Percentiles rank a stretch among this genome's conserved stretches.
These are phyloP conservation scores for Lophium mytilinum DNA, from an alignment of 495 filamentous ascomycete genomes.

Conservation along the genomic window DNA sequence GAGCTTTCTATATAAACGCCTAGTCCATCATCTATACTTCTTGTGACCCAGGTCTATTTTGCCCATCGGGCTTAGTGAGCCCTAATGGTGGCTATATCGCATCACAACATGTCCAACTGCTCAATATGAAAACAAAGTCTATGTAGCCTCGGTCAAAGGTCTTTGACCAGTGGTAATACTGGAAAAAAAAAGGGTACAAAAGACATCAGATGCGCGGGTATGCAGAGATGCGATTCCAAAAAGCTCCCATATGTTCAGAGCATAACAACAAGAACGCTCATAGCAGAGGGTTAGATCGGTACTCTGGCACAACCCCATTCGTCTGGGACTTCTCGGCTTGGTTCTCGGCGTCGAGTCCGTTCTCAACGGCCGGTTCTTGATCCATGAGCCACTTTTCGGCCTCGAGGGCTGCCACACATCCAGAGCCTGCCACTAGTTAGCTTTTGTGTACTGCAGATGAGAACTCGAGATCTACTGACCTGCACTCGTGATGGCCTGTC, in stretches of 20 bases:
- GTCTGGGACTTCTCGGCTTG: conserved; percentile 39
- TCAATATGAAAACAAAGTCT: neutral
- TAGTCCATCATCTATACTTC: no score
- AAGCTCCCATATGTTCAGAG: neutral
- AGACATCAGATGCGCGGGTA: no score
- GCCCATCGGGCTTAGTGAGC: no score
- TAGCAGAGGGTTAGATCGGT: conserved; percentile 55
- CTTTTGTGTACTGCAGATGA: neutral
- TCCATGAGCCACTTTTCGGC: conserved; percentile 88
- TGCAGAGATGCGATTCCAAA: neutral
- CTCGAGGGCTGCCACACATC: conserved; percentile 90
- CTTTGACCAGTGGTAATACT: neutral
- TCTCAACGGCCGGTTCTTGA: conserved; percentile 45
- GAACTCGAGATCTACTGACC: conserved; percentile 48
- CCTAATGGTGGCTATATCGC: no score
- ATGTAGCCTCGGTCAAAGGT: neutral
- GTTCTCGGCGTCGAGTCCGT: conserved; percentile 32
- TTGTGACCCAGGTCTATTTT: no score
- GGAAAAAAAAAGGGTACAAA: neutral
- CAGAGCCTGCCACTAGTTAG: conserved; percentile 59
- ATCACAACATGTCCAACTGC: no score
- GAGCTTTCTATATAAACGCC: no score
- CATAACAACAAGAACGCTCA: conserved; percentile 30
- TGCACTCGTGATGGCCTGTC: conserved; percentile 95
- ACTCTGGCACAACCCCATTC: conserved; percentile 50